A percentile compares a stretch with the other conserved stretches of the same genome.
Evolutionary conservation across 2,329 filamentous ascomycete genomes (phyloP).

Genomic region (Apiospora arundinis): DNA sequence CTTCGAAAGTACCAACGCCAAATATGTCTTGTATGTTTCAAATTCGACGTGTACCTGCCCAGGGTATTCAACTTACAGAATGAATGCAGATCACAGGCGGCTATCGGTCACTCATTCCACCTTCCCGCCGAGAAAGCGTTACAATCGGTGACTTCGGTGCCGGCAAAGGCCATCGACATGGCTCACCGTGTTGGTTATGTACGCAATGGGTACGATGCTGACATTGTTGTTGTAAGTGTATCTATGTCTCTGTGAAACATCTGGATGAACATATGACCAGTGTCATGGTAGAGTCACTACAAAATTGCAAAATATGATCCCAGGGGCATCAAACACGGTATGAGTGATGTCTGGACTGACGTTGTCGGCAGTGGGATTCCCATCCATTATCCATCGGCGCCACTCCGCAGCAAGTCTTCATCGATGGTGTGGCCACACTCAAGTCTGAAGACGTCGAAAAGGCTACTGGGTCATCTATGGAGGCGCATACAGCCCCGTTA

Average conservation of each 20-base stretch:
- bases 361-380: conserved; percentile 46
- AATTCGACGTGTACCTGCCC: neutral
- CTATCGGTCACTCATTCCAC: conserved; percentile 49
- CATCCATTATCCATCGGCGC: conserved; percentile 54
- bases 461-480: conserved; percentile 23
- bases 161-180: conserved; percentile 50
- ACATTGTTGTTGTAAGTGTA: conserved; percentile 47
- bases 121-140: conserved; percentile 48
- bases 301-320: neutral
- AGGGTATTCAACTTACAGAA: neutral
- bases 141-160: conserved; percentile 52
- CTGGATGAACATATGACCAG: neutral
- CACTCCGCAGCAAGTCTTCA: conserved; percentile 53
- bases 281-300: neutral
- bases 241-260: neutral
- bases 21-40: neutral
- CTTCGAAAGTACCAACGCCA: neutral
- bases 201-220: conserved; percentile 54
- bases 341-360: neutral
- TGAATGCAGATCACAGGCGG: conserved; percentile 43
- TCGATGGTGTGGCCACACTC: conserved; percentile 46
- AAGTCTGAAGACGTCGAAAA: conserved; percentile 19
- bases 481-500: neutral
- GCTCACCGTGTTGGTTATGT: conserved; percentile 52
- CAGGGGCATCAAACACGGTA: neutral